phyloP scores from a whole-genome alignment of 305 asterid genomes.

The Fraxinus dipetala region DNA sequence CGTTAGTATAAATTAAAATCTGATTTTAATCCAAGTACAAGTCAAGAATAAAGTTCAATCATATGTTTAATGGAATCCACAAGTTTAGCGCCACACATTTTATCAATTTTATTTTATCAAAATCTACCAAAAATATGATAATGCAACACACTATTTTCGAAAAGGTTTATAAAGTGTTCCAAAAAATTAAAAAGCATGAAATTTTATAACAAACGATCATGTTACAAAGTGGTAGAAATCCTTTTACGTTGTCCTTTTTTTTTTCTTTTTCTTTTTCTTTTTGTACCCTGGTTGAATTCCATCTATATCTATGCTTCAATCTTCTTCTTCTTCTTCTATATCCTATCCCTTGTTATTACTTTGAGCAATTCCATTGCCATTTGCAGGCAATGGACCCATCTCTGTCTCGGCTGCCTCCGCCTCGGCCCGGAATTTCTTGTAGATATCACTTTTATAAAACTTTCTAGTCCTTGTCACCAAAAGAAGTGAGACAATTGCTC shows the following conservation, averaged over 20 bases:
- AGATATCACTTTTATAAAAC: conserved; percentile 71
- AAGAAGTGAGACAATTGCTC: conserved; percentile 52
- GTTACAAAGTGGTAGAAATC: background rate
- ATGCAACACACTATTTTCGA: background rate
- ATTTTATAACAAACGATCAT: background rate
- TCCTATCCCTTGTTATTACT: background rate
- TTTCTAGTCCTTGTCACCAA: conserved; percentile 62
- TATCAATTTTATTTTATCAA: too few species aligned
- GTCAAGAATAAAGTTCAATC: too few species aligned
- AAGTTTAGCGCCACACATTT: too few species aligned
- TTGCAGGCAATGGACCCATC: conserved; percentile 26
- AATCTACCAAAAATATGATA: background rate
- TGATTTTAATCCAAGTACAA: too few species aligned
- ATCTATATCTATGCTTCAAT: background rate
- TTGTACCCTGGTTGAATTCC: background rate
- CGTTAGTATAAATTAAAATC: too few species aligned
- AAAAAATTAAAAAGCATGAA: background rate
- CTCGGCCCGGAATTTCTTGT: conserved; percentile 55
- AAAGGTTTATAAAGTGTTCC: background rate
- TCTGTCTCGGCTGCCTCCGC: conserved; percentile 36
- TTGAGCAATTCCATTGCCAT: conserved; percentile 20
- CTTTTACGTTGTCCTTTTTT: background rate
- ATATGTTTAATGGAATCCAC: too few species aligned
- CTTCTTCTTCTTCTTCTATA: conserved; percentile 6
- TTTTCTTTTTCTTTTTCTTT: background rate